These are phyloP conservation scores for Aspergillus heteromorphus DNA, from an alignment of 495 filamentous ascomycete genomes.

Conservation along the genomic window DNA sequence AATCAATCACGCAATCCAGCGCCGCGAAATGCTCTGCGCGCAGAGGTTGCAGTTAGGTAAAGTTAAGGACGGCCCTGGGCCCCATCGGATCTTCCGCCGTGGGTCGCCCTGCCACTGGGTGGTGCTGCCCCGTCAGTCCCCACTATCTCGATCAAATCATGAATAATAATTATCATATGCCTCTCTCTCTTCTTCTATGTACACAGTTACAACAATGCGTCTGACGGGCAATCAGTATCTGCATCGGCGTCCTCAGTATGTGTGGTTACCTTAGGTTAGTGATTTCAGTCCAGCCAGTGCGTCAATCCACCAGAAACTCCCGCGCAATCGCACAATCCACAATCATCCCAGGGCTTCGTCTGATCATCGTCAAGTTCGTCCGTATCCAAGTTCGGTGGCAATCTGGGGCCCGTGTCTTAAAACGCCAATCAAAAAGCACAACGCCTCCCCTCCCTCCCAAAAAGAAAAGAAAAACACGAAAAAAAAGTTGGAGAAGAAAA, in stretches of 20 bases:
- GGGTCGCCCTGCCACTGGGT: neutral
- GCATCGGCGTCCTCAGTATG: no score
- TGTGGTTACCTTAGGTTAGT: no score
- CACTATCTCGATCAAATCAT: no score
- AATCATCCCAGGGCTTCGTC: constrained; percentile 9
- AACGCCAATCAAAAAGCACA: constrained; percentile 18
- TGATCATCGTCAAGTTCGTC: no score
- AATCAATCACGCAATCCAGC: constrained; percentile 38
- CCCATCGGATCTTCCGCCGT: neutral
- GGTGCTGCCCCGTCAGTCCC: no score
- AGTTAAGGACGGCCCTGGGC: neutral
- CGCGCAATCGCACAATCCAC: no score
- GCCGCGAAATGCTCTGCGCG: neutral
- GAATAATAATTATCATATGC: neutral
- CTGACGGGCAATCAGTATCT: neutral
- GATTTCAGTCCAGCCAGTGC: neutral
- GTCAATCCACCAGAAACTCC: constrained; percentile 11
- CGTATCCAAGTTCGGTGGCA: constrained; percentile 23
- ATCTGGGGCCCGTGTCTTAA: constrained; percentile 29
- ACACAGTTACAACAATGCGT: neutral
- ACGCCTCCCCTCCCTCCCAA: neutral
- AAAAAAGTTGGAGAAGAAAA: no score
- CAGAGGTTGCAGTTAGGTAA: neutral
- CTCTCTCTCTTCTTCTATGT: no score
- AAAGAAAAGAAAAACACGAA: neutral